phyloP scores from a whole-genome alignment of 805 yeast genomes.

The Starmera dryadoides region DNA sequence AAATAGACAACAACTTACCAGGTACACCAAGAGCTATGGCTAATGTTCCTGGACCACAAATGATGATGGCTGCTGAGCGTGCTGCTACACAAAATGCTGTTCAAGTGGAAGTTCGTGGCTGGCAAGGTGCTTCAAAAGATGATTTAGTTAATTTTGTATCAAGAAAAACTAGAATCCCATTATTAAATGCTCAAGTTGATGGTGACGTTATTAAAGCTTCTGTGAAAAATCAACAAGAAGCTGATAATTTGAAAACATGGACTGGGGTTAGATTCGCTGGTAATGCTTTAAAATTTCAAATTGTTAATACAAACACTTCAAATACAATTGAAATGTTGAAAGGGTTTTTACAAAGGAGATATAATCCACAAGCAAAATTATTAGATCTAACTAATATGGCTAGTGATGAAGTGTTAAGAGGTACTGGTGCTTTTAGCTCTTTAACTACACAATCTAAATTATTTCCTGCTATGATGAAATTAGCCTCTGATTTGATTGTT shows the following conservation, averaged over 20 bases:
- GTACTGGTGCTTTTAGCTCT: slow-evolving; percentile 59
- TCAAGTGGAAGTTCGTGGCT: slow-evolving; percentile 60
- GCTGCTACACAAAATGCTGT: slow-evolving; percentile 27
- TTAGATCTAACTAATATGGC: slow-evolving; percentile 62
- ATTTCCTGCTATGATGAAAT: slow-evolving; percentile 83
- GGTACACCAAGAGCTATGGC: not conserved
- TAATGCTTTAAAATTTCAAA: slow-evolving; percentile 47
- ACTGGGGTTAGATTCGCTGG: slow-evolving; percentile 83
- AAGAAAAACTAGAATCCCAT: slow-evolving; percentile 53
- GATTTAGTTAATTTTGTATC: slow-evolving; percentile 66
- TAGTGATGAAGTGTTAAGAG: slow-evolving; percentile 51
- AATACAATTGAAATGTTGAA: slow-evolving; percentile 58
- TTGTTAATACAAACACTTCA: slow-evolving; percentile 22
- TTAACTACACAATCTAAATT: slow-evolving; percentile 65
- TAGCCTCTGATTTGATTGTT: slow-evolving; percentile 50
- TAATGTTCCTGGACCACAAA: slow-evolving; percentile 1
- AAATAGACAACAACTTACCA: not conserved
- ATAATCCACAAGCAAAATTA: slow-evolving; percentile 55
- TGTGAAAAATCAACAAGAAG: slow-evolving; percentile 49
- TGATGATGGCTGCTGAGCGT: slow-evolving; percentile 20
- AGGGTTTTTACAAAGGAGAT: slow-evolving; percentile 56
- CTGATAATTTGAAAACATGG: slow-evolving; percentile 50
- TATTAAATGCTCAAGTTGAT: slow-evolving; percentile 47
- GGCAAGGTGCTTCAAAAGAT: slow-evolving; percentile 72
- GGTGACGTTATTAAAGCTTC: slow-evolving; percentile 53